A percentile compares a stretch with the other conserved stretches of the same genome.
These are phyloP conservation scores for Rhizopogon vesiculosus DNA, from an alignment of 768 basidiomycete species.

Conservation along the genomic window DNA sequence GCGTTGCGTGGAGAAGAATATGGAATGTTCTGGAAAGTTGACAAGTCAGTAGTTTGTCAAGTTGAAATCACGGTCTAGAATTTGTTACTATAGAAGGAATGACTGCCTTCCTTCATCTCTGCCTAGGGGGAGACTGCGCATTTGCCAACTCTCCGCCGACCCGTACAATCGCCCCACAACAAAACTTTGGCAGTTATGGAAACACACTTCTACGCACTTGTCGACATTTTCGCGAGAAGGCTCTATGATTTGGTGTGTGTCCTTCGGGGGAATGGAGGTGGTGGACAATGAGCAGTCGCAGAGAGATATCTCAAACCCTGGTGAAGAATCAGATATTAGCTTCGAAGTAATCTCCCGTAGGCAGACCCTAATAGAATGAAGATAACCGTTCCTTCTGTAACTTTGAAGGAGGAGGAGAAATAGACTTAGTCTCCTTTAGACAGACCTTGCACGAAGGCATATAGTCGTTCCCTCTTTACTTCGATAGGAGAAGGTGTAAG, in stretches of 20 bases:
- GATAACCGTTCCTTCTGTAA: too few species aligned
- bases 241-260: slow-evolving; percentile 52
- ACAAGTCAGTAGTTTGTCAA: background rate
- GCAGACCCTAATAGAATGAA: too few species aligned
- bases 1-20: slow-evolving; percentile 79
- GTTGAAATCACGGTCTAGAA: background rate
- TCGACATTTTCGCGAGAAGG: slow-evolving; percentile 69
- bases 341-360: background rate
- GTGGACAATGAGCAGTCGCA: slow-evolving; percentile 76
- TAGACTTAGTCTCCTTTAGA: too few species aligned
- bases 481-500: too few species aligned
- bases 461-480: too few species aligned
- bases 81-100: background rate
- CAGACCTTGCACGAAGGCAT: too few species aligned
- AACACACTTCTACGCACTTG: slow-evolving; percentile 52
- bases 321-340: slow-evolving; percentile 35
- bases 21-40: slow-evolving; percentile 33
- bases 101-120: slow-evolving; percentile 60
- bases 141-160: slow-evolving; percentile 64
- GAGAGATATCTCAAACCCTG: slow-evolving; percentile 72
- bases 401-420: too few species aligned
- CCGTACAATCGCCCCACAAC: slow-evolving; percentile 82
- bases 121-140: slow-evolving; percentile 25
- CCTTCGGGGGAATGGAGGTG: slow-evolving; percentile 44
- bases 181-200: slow-evolving; percentile 83